Conservation (phyloP, 2,329 filamentous ascomycete genomes). For the Rachicladosporium sp. region DNA sequence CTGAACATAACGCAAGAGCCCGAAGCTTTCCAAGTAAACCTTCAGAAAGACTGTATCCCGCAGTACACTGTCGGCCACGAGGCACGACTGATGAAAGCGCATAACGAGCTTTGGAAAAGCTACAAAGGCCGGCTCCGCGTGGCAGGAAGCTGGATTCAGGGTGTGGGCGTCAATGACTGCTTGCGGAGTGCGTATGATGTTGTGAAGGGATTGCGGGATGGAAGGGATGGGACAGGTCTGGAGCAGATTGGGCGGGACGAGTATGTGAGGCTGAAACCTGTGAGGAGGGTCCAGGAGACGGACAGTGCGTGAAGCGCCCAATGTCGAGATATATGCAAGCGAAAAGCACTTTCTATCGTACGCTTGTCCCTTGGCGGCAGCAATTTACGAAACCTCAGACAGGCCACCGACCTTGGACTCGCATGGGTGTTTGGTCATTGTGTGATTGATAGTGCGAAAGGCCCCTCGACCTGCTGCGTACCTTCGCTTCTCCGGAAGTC, state of each 20-base stretch:
- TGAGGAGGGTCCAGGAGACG: neutral
- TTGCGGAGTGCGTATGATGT: slow-evolving; percentile 45
- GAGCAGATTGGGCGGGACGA: slow-evolving; percentile 17
- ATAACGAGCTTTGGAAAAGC: slow-evolving; percentile 39
- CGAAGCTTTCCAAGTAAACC: slow-evolving; percentile 45
- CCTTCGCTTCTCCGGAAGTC: no score
- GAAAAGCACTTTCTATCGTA: no score
- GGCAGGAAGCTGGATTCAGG: slow-evolving; percentile 35
- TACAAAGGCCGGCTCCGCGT: slow-evolving; percentile 57
- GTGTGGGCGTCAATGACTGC: slow-evolving; percentile 39
- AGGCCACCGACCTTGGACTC: no score
- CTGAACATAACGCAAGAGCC: slow-evolving; percentile 56
- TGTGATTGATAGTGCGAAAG: no score
- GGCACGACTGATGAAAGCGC: slow-evolving; percentile 45
- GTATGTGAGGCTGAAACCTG: slow-evolving; percentile 3
- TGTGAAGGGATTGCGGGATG: slow-evolving; percentile 30
- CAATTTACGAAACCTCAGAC: no score
- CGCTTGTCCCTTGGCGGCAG: no score
- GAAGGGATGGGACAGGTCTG: slow-evolving; percentile 18
- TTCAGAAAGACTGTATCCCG: slow-evolving; percentile 67
- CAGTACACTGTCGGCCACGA: slow-evolving; percentile 78
- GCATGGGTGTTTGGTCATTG: no score
- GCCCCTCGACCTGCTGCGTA: no score
- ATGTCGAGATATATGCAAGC: no score
- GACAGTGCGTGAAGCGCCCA: no score